A percentile compares a stretch with the other conserved stretches of the same genome.
phyloP scores from a whole-genome alignment of 1,284 basidiomycete species.

The Rhodofomes roseus region DNA sequence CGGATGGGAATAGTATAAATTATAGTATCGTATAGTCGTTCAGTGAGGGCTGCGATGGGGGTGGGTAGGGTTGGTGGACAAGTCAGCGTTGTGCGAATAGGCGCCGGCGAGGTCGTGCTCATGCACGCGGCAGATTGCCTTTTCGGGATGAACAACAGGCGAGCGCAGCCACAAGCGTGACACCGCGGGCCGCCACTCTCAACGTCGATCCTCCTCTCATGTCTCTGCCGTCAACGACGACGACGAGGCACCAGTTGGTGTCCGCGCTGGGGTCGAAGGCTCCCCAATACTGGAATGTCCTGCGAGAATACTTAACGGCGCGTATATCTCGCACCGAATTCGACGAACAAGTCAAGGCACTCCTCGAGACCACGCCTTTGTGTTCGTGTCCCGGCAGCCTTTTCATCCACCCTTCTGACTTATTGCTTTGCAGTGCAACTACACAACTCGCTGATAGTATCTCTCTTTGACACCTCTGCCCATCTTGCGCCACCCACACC shows the following conservation, averaged over 20 bases:
- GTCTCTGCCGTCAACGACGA: conserved; percentile 75
- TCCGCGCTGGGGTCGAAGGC: conserved; percentile 59
- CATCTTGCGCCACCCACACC: conserved; percentile 63
- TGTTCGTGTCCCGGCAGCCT: conserved; percentile 23
- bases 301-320: conserved; percentile 65
- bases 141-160: neutral
- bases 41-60: neutral
- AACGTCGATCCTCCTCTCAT: no score
- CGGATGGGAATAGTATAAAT: neutral
- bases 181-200: neutral
- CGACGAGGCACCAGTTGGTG: conserved; percentile 64
- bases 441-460: conserved; percentile 78
- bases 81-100: neutral
- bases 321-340: conserved; percentile 70
- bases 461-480: conserved; percentile 73
- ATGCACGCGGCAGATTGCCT: neutral
- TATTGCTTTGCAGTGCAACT: conserved; percentile 55
- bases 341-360: conserved; percentile 62
- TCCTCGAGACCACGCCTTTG: conserved; percentile 63
- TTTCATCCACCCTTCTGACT: neutral
- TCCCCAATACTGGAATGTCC: conserved; percentile 54
- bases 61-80: conserved; percentile 1
- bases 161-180: neutral
- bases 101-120: neutral
- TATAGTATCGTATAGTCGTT: neutral